Base-by-base conservation (phyloP, 2,329 filamentous ascomycete genomes). In the Aspergillus japonicus region DNA sequence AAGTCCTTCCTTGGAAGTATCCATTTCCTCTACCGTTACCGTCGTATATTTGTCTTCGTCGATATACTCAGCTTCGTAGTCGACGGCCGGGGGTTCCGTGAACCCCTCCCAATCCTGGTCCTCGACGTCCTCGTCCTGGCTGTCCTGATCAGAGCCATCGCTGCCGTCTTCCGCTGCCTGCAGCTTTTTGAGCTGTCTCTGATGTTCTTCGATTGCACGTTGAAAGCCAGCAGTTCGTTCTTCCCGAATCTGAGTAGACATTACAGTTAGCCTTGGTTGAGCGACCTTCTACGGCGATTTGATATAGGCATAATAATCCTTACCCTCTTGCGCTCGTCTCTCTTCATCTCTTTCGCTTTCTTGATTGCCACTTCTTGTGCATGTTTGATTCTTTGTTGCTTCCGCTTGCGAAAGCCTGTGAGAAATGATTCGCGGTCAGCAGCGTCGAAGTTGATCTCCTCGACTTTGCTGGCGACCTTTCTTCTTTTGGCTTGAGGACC, bases 1-100 rank as follows among this genome's bases (percentile, higher is more conserved):
- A 51, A 96, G 78, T 0, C 91, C 91, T 57, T 92, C 87, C 66
- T 86, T 86, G 12, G 89, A 88, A 16, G 96, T 85, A 63, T 89
- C 89, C 66, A 99, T 92, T 11, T 90, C 89, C 74, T 97, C 94
- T 1, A 99, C 88, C 0, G 91, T 97, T 26, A 99, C 95, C 0
- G 92, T 96, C 0, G 95, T 98, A 74, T 92, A 97, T 72, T 90
- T 90, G 75, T 97, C 94, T 74, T 98, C 95, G 75, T 99, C 95
- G 65, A 97, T 86, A 77, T 97, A 99, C 75, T 98, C 92, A 66
- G 94, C 92, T 73, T 96, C 90, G 67, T 91, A 87, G 72, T 96
- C 88, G 49, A 95, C 76, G 6, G 78, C 78, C 23, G 86, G 82
- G 44, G 75, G 76, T 19, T 78, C 76, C 39, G 70, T 79, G 55